These are phyloP conservation scores for Simplicillium sp. DNA, from an alignment of 2,329 filamentous ascomycete genomes.

Conservation along the genomic window DNA sequence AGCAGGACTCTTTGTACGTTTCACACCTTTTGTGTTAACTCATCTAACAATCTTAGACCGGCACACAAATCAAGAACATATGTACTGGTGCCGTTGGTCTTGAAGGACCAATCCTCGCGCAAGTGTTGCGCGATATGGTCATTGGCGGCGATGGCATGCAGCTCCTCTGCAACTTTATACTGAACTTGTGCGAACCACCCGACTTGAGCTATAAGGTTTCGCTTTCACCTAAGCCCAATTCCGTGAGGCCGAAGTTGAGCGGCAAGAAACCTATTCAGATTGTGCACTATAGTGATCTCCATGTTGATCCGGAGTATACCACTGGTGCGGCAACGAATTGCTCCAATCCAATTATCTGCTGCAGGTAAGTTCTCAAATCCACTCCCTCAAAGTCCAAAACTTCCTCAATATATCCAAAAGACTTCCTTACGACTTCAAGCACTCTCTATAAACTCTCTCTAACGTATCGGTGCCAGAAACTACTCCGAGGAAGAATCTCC, in stretches of 20 bases:
- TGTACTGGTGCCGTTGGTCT: constrained; percentile 40
- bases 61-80: constrained; percentile 42
- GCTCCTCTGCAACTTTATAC: constrained; percentile 40
- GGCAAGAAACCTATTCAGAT: constrained; percentile 38
- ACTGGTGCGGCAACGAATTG: constrained; percentile 44
- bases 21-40: constrained; percentile 10
- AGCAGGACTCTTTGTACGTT: constrained; percentile 6
- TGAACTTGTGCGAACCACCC: constrained; percentile 43
- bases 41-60: neutral
- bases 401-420: too few species aligned
- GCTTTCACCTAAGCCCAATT: constrained; percentile 32
- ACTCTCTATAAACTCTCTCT: too few species aligned
- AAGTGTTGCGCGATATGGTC: constrained; percentile 34
- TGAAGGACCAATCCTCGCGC: constrained; percentile 44
- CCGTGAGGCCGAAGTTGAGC: constrained; percentile 27
- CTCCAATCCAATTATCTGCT: constrained; percentile 46
- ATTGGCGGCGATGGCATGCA: constrained; percentile 38
- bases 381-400: too few species aligned
- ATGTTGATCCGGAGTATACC: constrained; percentile 45
- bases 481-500: constrained; percentile 37
- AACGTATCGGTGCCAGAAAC: too few species aligned
- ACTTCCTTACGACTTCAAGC: too few species aligned
- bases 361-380: constrained; percentile 30
- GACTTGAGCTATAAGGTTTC: constrained; percentile 31
- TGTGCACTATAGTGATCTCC: constrained; percentile 51